Conservation (phyloP, 192 early-diverging fungal species). For the Podochytrium sp. region DNA sequence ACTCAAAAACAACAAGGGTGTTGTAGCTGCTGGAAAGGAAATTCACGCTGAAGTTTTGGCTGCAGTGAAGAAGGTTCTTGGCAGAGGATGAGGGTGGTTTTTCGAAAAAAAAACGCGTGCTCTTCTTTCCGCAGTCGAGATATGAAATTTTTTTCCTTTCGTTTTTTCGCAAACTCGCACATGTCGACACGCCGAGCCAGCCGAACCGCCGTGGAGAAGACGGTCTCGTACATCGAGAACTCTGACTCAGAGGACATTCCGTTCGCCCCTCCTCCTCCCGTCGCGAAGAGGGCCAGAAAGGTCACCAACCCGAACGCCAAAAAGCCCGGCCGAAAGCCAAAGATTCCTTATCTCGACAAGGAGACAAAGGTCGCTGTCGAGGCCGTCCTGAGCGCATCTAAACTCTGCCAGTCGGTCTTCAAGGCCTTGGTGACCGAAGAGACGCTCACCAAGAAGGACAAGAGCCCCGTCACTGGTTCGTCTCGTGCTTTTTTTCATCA, state of each 20-base stretch:
- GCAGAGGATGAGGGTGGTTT: too few species aligned
- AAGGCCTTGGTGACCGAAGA: constrained; percentile 75
- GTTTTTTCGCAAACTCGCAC: too few species aligned
- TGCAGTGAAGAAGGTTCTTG: constrained; percentile 60
- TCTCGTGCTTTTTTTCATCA: not conserved
- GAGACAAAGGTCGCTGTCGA: constrained; percentile 72
- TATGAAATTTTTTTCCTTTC: too few species aligned
- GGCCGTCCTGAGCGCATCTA: constrained; percentile 85
- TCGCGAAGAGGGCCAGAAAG: not conserved
- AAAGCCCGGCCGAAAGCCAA: constrained; percentile 1
- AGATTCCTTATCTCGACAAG: not conserved
- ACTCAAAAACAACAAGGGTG: constrained; percentile 80
- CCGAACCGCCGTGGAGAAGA: not conserved
- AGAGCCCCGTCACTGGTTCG: constrained; percentile 89
- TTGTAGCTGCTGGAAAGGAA: constrained; percentile 69
- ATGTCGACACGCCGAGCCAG: not conserved
- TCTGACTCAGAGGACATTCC: constrained; percentile 13
- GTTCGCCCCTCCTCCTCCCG: not conserved
- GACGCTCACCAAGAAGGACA: constrained; percentile 91
- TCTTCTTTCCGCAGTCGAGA: too few species aligned
- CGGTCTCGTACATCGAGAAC: not conserved
- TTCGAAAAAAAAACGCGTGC: too few species aligned
- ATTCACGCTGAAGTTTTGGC: constrained; percentile 78
- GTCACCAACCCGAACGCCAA: not conserved
- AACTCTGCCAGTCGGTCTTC: constrained; percentile 92